Percentiles rank a stretch among this genome's conserved stretches.
These are phyloP conservation scores for Pseudonitzschia multistriata DNA, from an alignment of 108 stramenopile genomes.

Conservation along the genomic window DNA sequence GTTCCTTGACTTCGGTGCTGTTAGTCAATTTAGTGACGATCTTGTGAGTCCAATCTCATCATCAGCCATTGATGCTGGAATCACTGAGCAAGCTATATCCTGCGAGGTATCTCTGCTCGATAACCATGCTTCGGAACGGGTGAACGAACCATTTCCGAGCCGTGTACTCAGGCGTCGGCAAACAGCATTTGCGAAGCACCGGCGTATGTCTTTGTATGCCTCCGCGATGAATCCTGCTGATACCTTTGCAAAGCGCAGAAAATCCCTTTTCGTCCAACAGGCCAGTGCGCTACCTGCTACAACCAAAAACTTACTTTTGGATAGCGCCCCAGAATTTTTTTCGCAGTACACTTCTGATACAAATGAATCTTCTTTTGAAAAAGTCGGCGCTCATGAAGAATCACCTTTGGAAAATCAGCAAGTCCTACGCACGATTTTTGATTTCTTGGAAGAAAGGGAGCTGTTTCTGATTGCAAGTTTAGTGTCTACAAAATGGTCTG, in stretches of 20 bases:
- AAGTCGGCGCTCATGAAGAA: background rate
- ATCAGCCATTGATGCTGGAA: background rate
- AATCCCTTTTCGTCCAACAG: constrained; percentile 27
- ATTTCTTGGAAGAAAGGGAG: constrained; percentile 63
- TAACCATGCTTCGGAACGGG: background rate
- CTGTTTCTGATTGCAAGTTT: constrained; percentile 53
- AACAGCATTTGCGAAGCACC: constrained; percentile 39
- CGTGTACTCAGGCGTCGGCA: constrained; percentile 28
- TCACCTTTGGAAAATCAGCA: constrained; percentile 13
- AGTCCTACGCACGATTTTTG: constrained; percentile 46
- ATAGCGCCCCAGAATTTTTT: constrained; percentile 18
- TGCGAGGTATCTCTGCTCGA: background rate
- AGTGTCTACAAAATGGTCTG: constrained; percentile 76
- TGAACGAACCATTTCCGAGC: background rate
- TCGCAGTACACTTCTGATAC: constrained; percentile 4
- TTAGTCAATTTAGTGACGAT: constrained; percentile 14
- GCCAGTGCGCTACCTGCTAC: background rate
- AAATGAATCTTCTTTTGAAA: background rate
- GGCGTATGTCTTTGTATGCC: constrained; percentile 38
- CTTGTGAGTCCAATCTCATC: constrained; percentile 1
- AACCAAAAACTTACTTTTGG: background rate
- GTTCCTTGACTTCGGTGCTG: constrained; percentile 25
- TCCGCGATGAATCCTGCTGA: constrained; percentile 32
- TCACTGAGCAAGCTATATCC: background rate
- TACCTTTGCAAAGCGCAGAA: constrained; percentile 19